Evolutionary conservation across 2,329 filamentous ascomycete genomes (phyloP), one percentile per base, ranked within the genome.

Genomic region (Fusarium anguioides): DNA sequence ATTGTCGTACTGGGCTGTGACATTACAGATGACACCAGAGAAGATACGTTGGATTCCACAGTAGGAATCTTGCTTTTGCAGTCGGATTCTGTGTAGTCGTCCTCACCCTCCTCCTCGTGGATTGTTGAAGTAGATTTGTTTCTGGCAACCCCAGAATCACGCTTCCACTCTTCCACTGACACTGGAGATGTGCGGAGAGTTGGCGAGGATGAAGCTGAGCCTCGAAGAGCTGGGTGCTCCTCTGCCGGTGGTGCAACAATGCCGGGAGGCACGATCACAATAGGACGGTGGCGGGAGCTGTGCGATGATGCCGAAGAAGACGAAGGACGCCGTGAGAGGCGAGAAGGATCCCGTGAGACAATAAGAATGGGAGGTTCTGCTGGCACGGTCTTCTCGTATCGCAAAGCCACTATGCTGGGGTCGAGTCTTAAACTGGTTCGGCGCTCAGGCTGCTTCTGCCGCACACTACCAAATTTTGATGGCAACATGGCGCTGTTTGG

Each of bases 321-420:
- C 26, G 68, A 72, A 40, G 73, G 74, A 46, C 55, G 67, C 47
- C 64, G 75, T 55, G 62, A 64, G 55, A 69, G 70, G 63, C 77
- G 79, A 62, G 75, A 75, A 67, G 75, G 79, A 74, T 76, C 81
- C 72, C 80, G 79, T 64, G 83, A 81, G 46, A 82, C 76, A 59
- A 87, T 76, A 42, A 83, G 83, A 65, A 88, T 85, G 33, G 87
- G 87, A 60, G 84, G 84, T 75, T 86, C 83, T 45, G 84, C 84
- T 69, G 85, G 82, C 48, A 83, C 78, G 33, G 85, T 87, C 75
- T 89, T 83, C 73, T 90, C 87, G 78, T 90, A 89, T 58, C 86
- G 84, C 54, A 89, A 72, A 45, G 82, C 83, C 59, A 89, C 81
- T 69, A 89, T 75, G 66, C 76, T 78, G 39, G 80, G 77, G 68